Evolutionary conservation across 2,329 filamentous ascomycete species (phyloP).

Genomic region (Monilinia fructicola): DNA sequence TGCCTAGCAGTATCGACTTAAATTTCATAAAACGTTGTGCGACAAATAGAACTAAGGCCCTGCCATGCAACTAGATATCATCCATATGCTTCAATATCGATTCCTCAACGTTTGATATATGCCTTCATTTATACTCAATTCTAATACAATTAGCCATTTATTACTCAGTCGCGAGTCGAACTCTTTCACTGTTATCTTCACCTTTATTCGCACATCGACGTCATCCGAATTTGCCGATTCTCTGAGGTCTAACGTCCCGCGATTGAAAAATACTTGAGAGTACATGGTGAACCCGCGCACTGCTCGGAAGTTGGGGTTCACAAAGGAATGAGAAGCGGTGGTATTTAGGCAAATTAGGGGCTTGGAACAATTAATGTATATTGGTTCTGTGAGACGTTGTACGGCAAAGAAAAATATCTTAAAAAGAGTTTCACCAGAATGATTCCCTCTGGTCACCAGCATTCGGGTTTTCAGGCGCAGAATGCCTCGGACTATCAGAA

Average conservation of each 20-base stretch:
- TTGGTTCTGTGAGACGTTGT: slow-evolving; percentile 10
- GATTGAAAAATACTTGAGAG: not conserved
- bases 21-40: not conserved
- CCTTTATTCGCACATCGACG: slow-evolving; percentile 1
- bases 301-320: not conserved
- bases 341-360: not conserved
- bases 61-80: not conserved
- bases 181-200: slow-evolving; percentile 1
- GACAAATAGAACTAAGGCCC: not conserved
- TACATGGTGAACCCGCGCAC: not conserved
- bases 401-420: not conserved
- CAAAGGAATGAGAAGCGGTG: slow-evolving; percentile 27
- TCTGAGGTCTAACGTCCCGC: not conserved
- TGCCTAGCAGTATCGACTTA: too few species aligned
- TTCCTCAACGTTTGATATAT: not conserved
- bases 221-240: slow-evolving; percentile 10
- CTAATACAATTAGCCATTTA: not conserved
- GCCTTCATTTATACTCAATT: not conserved
- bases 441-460: slow-evolving; percentile 12
- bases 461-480: slow-evolving; percentile 17
- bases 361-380: slow-evolving; percentile 2
- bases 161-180: not conserved
- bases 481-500: slow-evolving; percentile 13
- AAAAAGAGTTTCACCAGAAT: not conserved
- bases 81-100: slow-evolving; percentile 4